Percentiles rank a stretch among this genome's conserved stretches.
Conservation (phyloP, 164 flowering plant species). For the Magnolia kwangsiensis region DNA sequence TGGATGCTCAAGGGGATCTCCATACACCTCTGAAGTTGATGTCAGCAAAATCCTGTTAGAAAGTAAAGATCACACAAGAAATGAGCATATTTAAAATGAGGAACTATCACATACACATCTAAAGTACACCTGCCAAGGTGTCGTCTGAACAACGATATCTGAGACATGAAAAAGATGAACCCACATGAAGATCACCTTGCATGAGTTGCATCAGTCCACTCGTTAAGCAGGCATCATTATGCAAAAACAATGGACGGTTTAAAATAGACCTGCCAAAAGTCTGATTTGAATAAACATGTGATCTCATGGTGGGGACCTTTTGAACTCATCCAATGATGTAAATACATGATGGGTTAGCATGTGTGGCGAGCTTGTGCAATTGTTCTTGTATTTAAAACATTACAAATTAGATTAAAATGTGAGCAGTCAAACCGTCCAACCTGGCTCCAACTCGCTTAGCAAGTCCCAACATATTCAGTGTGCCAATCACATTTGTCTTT, state of each 20-base stretch:
- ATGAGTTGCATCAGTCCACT: not conserved
- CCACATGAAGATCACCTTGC: not conserved
- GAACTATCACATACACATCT: not conserved
- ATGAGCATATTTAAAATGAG: not conserved
- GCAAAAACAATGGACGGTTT: too few species aligned
- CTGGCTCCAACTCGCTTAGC: constrained; percentile 99
- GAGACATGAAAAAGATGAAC: not conserved
- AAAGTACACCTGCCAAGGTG: not conserved
- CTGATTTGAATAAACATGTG: not conserved
- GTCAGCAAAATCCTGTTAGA: constrained; percentile 77
- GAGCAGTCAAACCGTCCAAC: constrained; percentile 24
- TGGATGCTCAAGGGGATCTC: constrained; percentile 97
- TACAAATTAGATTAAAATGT: not conserved
- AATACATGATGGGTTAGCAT: not conserved
- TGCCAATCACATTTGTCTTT: constrained; percentile 97
- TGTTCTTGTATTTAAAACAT: too few species aligned
- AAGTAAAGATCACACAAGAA: not conserved
- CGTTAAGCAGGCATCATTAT: too few species aligned
- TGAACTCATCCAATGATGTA: not conserved
- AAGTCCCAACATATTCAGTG: constrained; percentile 96
- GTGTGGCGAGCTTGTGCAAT: not conserved
- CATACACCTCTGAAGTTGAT: constrained; percentile 97
- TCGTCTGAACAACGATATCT: not conserved
- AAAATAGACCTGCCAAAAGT: not conserved
- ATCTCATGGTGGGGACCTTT: not conserved